Percentiles rank a stretch among this genome's conserved stretches.
Conservation (phyloP, 352 stramenopile species). For the Phytophthora sp. region DNA sequence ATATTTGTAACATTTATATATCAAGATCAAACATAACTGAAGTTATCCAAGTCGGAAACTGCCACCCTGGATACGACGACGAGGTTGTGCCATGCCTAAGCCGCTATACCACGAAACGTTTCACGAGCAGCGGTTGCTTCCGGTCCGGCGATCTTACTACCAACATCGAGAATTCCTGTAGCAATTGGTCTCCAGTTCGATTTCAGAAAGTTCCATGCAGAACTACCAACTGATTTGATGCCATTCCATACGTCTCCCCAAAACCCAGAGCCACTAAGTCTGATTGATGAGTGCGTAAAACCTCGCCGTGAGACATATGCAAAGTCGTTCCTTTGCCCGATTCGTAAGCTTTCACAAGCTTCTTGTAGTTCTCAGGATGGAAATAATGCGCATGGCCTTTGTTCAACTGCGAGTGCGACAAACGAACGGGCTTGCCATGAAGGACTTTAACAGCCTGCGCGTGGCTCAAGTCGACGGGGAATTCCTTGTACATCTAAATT, state of each 20-base stretch:
- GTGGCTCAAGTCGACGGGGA: not conserved
- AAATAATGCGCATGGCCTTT: not conserved
- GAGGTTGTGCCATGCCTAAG: not conserved
- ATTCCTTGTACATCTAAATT: conserved; percentile 6
- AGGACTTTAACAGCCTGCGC: not conserved
- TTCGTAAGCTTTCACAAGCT: conserved; percentile 1
- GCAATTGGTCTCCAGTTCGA: not conserved
- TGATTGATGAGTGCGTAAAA: not conserved
- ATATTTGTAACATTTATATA: conserved; percentile 1
- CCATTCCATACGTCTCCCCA: conserved; percentile 8
- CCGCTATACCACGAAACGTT: not conserved
- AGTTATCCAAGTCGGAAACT: conserved; percentile 5
- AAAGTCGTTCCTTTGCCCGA: not conserved
- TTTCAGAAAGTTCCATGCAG: not conserved
- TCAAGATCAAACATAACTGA: conserved; percentile 5
- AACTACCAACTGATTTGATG: not conserved
- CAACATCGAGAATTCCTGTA: not conserved
- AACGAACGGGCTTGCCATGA: not conserved
- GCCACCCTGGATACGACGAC: not conserved
- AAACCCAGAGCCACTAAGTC: conserved; percentile 11
- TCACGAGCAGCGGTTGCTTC: not conserved
- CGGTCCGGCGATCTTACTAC: not conserved
- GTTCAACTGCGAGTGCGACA: not conserved
- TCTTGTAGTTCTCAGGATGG: not conserved
- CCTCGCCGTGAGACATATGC: not conserved